phyloP scores from a whole-genome alignment of 2,329 filamentous ascomycete species.

The Cladosporium sp. region DNA sequence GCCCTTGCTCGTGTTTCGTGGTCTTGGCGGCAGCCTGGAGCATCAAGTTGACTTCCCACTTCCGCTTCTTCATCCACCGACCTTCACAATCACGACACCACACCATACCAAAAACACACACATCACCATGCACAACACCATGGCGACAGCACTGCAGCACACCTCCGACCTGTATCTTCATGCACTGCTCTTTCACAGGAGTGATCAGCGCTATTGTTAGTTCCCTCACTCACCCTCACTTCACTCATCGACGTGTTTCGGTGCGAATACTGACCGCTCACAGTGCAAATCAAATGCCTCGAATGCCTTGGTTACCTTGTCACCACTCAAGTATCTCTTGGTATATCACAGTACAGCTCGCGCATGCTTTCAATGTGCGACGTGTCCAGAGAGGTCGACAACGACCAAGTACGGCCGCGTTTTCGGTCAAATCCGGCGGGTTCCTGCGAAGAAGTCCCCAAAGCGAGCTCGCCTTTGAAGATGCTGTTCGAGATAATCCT shows the following conservation, averaged over 20 bases:
- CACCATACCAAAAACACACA: background rate
- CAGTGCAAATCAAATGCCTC: background rate
- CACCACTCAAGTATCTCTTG: background rate
- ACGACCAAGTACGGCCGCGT: background rate
- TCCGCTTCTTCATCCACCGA: background rate
- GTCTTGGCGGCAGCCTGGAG: background rate
- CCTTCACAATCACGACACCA: background rate
- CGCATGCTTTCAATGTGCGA: background rate
- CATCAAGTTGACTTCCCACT: background rate
- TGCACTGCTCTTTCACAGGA: background rate
- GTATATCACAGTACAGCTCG: background rate
- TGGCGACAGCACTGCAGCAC: background rate
- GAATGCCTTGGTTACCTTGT: background rate
- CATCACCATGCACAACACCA: background rate
- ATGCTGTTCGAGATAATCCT: constrained; percentile 68
- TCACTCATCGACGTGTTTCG: background rate
- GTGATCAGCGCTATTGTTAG: background rate
- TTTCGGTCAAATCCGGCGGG: background rate
- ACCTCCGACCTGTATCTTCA: background rate
- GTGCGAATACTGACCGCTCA: background rate
- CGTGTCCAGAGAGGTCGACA: background rate
- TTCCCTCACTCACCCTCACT: background rate
- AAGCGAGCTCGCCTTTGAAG: background rate
- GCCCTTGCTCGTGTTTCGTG: background rate
- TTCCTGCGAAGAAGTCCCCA: background rate